Conservation (phyloP, 2,329 filamentous ascomycete genomes). For the Aspergillus brunneoviolaceus region DNA sequence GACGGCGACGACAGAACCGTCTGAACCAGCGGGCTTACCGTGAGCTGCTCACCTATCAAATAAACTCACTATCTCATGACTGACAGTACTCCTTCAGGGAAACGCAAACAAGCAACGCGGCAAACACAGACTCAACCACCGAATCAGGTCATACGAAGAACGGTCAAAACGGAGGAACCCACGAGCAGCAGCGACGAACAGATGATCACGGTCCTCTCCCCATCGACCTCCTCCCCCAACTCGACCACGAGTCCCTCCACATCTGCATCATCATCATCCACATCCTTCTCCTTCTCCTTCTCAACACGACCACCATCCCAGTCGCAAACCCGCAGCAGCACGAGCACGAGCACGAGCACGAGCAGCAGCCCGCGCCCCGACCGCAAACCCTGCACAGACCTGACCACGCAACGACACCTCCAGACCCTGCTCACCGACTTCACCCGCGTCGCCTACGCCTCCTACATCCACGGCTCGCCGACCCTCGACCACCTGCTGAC, state of each 20-base stretch:
- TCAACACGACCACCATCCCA: not conserved
- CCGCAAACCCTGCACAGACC: not conserved
- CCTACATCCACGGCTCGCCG: slow-evolving; percentile 27
- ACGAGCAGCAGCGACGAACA: not conserved
- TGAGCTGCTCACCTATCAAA: slow-evolving; percentile 11
- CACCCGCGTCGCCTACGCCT: slow-evolving; percentile 23
- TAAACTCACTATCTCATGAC: not conserved
- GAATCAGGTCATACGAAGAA: not conserved
- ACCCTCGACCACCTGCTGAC: slow-evolving; percentile 35
- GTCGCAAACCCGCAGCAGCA: not conserved
- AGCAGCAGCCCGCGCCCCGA: not conserved
- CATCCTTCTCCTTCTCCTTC: not conserved
- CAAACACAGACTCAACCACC: not conserved
- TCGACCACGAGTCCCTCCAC: not conserved
- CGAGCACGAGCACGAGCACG: not conserved
- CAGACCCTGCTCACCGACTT: slow-evolving; percentile 18
- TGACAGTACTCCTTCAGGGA: slow-evolving; percentile 12
- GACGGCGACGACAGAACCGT: slow-evolving; percentile 31
- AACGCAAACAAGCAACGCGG: slow-evolving; percentile 20
- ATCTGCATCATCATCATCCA: too few relatives aligned
- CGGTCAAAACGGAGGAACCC: not conserved
- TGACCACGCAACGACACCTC: not conserved
- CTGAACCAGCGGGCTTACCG: slow-evolving; percentile 33
- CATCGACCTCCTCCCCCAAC: not conserved
- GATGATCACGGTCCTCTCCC: not conserved